Percentiles rank a stretch among this genome's conserved stretches.
Evolutionary conservation across 2,329 filamentous ascomycete genomes (phyloP).

Genomic region (Paramyrothecium roridum): DNA sequence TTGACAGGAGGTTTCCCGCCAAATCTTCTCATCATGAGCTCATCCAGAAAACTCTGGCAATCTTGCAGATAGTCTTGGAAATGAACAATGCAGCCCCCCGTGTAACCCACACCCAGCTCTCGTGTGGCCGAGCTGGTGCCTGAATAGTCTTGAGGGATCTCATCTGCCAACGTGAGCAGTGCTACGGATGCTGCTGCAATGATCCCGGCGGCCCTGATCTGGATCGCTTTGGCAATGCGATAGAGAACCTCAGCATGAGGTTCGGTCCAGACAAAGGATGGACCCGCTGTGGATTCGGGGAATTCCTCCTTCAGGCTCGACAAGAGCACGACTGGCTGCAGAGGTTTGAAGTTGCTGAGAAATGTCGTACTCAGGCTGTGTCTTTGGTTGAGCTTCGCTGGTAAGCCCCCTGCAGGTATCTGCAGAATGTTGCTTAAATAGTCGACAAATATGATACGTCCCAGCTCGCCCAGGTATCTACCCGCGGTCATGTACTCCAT

Average conservation of each 20-base stretch:
- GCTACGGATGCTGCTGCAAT: constrained; percentile 71
- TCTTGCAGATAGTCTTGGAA: constrained; percentile 71
- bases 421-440: constrained; percentile 48
- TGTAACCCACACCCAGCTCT: constrained; percentile 74
- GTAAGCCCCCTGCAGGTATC: constrained; percentile 44
- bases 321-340: constrained; percentile 38
- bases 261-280: constrained; percentile 60
- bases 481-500: constrained; percentile 84
- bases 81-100: constrained; percentile 76
- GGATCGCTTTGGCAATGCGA: constrained; percentile 66
- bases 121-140: constrained; percentile 17
- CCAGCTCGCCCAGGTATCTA: constrained; percentile 73
- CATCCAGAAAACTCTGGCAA: constrained; percentile 67
- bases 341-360: constrained; percentile 65
- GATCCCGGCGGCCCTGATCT: constrained; percentile 69
- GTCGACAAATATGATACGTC: constrained; percentile 66
- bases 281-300: constrained; percentile 39
- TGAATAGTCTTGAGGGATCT: constrained; percentile 45
- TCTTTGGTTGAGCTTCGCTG: constrained; percentile 49
- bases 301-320: constrained; percentile 50
- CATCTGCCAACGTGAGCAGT: constrained; percentile 64
- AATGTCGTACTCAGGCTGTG: constrained; percentile 71
- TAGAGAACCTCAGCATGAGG: constrained; percentile 58
- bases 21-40: constrained; percentile 33
- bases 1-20: constrained; percentile 30